Evolutionary conservation across 768 basidiomycete species (phyloP).

Genomic region (Filobasidium floriforme): DNA sequence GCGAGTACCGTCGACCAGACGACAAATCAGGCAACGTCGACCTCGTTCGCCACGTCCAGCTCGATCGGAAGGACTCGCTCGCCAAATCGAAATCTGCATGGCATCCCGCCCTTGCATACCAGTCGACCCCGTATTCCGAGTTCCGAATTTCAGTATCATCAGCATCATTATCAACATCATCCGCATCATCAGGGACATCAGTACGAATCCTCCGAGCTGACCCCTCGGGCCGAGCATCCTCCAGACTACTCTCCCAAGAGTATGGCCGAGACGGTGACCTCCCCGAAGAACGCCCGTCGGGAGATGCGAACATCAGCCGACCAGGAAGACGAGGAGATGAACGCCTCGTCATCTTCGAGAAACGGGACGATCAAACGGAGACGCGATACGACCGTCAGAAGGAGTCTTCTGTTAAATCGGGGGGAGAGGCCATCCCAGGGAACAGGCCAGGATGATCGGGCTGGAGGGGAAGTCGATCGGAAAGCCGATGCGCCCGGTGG

Average conservation of each 20-base stretch:
- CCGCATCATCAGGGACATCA: neutral
- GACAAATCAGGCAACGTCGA: too few species aligned
- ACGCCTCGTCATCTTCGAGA: neutral
- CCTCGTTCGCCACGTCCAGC: too few species aligned
- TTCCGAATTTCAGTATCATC: neutral
- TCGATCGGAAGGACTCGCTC: neutral
- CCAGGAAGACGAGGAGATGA: neutral
- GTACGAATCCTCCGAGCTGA: neutral
- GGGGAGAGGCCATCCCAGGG: too few species aligned
- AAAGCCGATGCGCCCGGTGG: neutral
- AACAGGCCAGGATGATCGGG: too few species aligned
- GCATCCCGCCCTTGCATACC: too few species aligned
- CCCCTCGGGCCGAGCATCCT: neutral
- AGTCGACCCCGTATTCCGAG: too few species aligned
- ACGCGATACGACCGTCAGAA: neutral
- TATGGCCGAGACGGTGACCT: neutral
- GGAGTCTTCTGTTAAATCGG: neutral
- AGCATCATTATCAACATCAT: neutral
- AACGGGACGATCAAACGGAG: conserved; percentile 5
- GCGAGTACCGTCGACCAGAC: too few species aligned
- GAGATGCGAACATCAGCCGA: neutral
- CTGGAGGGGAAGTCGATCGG: neutral
- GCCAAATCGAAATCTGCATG: too few species aligned
- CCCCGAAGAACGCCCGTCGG: neutral
- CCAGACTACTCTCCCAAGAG: neutral